These are phyloP conservation scores for Rhizoclosmatium globosum DNA, from an alignment of 192 early-diverging fungal species.

Conservation along the genomic window DNA sequence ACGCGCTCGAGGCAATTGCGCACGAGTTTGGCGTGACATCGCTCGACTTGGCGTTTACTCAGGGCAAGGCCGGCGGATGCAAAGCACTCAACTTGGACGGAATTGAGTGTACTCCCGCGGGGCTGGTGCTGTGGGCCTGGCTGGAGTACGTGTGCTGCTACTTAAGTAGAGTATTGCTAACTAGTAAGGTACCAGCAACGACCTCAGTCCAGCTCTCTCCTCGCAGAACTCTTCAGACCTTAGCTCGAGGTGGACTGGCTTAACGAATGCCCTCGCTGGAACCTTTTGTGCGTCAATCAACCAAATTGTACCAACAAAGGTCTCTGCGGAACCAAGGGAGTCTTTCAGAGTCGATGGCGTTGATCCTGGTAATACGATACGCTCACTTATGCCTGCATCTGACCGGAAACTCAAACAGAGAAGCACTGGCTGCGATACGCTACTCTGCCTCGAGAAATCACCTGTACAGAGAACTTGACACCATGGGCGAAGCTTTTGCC, in stretches of 20 bases:
- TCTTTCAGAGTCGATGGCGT: constrained; percentile 48
- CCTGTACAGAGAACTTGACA: constrained; percentile 98
- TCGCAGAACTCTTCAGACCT: constrained; percentile 24
- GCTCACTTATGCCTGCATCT: not conserved
- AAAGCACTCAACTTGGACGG: constrained; percentile 65
- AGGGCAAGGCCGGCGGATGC: constrained; percentile 87
- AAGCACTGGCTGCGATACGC: constrained; percentile 71
- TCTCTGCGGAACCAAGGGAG: constrained; percentile 65
- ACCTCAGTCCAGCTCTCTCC: constrained; percentile 10
- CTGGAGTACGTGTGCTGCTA: constrained; percentile 15
- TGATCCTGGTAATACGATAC: constrained; percentile 14
- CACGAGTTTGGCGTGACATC: constrained; percentile 78
- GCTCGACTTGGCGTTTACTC: constrained; percentile 88
- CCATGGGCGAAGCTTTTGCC: constrained; percentile 97
- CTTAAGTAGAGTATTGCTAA: not conserved
- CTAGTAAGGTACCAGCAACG: not conserved
- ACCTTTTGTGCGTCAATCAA: constrained; percentile 97
- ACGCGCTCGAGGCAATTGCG: constrained; percentile 65
- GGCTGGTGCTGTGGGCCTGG: constrained; percentile 71
- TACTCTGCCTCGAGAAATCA: constrained; percentile 87
- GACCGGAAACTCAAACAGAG: not conserved
- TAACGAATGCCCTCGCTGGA: constrained; percentile 92
- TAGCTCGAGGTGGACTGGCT: constrained; percentile 81
- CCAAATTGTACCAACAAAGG: constrained; percentile 79
- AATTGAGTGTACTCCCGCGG: constrained; percentile 62